These are phyloP conservation scores for Linum usitatissimum DNA, from an alignment of 345 rosid species.

Conservation along the genomic window DNA sequence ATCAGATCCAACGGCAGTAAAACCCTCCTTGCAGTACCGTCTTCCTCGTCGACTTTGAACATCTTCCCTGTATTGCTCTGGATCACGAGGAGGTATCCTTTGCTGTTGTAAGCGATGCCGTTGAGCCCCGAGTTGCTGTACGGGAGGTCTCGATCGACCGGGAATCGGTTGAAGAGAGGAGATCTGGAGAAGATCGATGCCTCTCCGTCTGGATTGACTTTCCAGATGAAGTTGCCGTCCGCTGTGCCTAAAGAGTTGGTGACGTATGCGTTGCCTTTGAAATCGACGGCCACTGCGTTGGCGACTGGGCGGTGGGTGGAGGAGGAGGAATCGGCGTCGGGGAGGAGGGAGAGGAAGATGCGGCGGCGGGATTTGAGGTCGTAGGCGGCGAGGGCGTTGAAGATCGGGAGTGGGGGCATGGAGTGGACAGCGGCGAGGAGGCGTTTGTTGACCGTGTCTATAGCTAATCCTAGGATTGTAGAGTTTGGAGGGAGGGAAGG, in stretches of 20 bases:
- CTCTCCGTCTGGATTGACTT: constrained; percentile 46
- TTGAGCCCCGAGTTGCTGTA: constrained; percentile 49
- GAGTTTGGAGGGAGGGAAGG: constrained; percentile 49
- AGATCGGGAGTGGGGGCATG: constrained; percentile 41
- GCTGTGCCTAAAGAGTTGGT: constrained; percentile 38
- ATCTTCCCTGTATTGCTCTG: constrained; percentile 81
- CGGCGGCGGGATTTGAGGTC: constrained; percentile 48
- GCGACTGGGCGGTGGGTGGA: constrained; percentile 28
- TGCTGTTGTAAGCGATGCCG: constrained; percentile 68
- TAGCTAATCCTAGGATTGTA: constrained; percentile 44
- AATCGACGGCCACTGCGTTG: constrained; percentile 67
- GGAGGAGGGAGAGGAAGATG: constrained; percentile 28
- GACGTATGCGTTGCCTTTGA: constrained; percentile 68
- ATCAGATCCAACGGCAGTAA: constrained; percentile 36
- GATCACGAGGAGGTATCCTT: constrained; percentile 64
- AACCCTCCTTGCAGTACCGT: constrained; percentile 51
- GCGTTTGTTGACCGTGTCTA: constrained; percentile 47
- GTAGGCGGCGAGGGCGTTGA: constrained; percentile 81
- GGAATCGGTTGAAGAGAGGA: constrained; percentile 33
- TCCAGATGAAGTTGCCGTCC: constrained; percentile 73
- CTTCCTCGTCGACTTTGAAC: constrained; percentile 65
- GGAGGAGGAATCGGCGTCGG: constrained; percentile 14
- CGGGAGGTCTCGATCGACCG: constrained; percentile 26
- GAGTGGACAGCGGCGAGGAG: constrained; percentile 54
- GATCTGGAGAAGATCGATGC: constrained; percentile 65